Evolutionary conservation across 768 basidiomycete species (phyloP).

Genomic region (Rhizopogon vulgaris): DNA sequence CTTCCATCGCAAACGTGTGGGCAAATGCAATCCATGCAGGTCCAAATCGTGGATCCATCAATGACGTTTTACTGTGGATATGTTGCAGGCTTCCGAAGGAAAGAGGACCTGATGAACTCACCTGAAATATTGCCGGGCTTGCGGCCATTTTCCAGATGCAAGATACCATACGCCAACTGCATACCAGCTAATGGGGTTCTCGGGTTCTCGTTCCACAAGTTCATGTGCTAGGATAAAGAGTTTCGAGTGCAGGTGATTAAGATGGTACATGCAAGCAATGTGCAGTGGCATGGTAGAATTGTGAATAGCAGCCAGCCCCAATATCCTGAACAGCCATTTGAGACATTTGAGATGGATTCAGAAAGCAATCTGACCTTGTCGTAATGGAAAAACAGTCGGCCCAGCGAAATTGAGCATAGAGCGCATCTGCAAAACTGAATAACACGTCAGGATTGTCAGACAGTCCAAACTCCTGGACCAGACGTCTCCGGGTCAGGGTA

Average conservation of each 20-base stretch:
- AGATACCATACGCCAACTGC: constrained; percentile 98
- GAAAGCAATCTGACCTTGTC: constrained; percentile 43
- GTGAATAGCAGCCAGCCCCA: constrained; percentile 80
- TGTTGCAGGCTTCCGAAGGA: constrained; percentile 4
- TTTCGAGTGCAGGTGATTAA: constrained; percentile 84
- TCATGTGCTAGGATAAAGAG: constrained; percentile 96
- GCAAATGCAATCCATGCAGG: constrained; percentile 98
- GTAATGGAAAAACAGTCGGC: constrained; percentile 93
- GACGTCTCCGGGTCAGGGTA: constrained; percentile 65
- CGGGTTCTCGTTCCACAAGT: constrained; percentile 90
- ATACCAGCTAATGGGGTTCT: constrained; percentile 94
- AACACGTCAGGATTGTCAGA: constrained; percentile 91
- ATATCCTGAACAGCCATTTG: constrained; percentile 49
- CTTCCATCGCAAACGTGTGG: constrained; percentile 94
- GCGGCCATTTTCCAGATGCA: constrained; percentile 77
- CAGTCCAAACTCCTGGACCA: constrained; percentile 79
- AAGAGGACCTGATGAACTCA: constrained; percentile 24
- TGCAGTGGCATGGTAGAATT: constrained; percentile 88
- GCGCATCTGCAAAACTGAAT: constrained; percentile 83
- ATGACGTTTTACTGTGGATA: constrained; percentile 74
- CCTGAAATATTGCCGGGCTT: constrained; percentile 95
- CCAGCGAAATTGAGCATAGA: constrained; percentile 86
- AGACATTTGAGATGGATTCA: neutral
- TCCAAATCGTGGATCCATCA: constrained; percentile 94
- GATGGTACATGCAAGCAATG: constrained; percentile 97